Evolutionary conservation across 2,329 filamentous ascomycete genomes (phyloP), one percentile per base, ranked within the genome.

Genomic region (Penicillium palitans): DNA sequence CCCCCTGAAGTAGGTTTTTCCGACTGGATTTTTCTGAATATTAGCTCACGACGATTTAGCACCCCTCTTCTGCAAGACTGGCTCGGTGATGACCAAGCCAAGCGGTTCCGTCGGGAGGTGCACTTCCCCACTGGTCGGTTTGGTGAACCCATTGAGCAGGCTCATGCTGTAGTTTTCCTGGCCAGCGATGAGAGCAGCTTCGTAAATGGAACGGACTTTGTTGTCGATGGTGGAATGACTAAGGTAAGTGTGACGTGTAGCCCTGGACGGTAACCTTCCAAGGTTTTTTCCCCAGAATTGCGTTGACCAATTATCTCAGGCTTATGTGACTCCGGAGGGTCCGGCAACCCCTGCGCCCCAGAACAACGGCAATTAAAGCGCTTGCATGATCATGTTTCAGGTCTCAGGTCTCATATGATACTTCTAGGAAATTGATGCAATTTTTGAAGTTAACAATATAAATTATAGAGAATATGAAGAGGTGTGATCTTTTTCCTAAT

Each of bases 151-250:
- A 80, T 96, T 60, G 92, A 97, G 81, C 92, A 96, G 80, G 92
- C 92, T 0, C 89, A 96, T 63, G 92, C 90, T 7, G 92, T 96
- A 0, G 73, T 96, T 8, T 96, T 96, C 79, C 78, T 96, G 60
- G 91, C 91, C 9, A 92, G 88, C 65, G 91, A 96, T 66, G 91
- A 96, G 80, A 87, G 88, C 70, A 91, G 89, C 80, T 96, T 96
- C 69, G 90, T 96, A 70, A 96, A 95, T 65, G 92, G 90, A 12
- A 89, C 86, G 59, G 95, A 98, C 73, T 96, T 98, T 79, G 89
- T 96, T 5, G 92, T 98, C 27, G 95, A 99, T 70, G 95, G 95
- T 58, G 93, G 93, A 60, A 91, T 99, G 90, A 93, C 87, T 70
- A 96, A 65, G 60, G 65, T 67, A 57, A 21, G 57, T 39, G 27